Conservation (phyloP, 75 land plant genomes). For the Larix kaempferi region DNA sequence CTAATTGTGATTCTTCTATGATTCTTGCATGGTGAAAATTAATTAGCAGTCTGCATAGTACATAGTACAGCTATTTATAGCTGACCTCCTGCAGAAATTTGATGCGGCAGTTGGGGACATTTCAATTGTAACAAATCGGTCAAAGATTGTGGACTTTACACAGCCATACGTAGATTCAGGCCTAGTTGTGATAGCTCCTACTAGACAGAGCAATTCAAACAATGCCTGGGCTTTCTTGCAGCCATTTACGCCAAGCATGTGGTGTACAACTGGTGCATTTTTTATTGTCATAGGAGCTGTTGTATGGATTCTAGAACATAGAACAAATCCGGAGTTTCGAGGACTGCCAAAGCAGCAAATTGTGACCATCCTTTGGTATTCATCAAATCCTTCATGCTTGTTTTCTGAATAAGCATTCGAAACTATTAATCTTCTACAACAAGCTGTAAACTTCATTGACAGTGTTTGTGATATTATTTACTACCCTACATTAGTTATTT, state of each 20-base stretch:
- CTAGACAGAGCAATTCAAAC: conserved; percentile 26
- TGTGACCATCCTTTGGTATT: conserved; percentile 84
- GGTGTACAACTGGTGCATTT: conserved; percentile 80
- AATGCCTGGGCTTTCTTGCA: conserved; percentile 81
- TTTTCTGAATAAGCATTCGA: not conserved
- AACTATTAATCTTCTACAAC: not conserved
- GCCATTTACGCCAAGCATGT: conserved; percentile 87
- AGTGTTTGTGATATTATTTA: not conserved
- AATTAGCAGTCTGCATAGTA: not conserved
- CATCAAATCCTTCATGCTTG: not conserved
- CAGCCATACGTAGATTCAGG: conserved; percentile 71
- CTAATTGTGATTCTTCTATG: not conserved
- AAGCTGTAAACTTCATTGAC: not conserved
- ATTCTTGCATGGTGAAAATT: conserved; percentile 13
- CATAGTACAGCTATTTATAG: conserved; percentile 1
- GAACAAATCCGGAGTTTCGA: conserved; percentile 81
- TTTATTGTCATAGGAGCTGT: conserved; percentile 87
- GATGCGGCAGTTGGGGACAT: conserved; percentile 82
- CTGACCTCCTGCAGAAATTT: conserved; percentile 30
- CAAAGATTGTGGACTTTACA: conserved; percentile 72
- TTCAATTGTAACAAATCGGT: conserved; percentile 55
- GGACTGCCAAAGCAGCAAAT: conserved; percentile 87
- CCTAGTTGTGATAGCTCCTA: conserved; percentile 62
- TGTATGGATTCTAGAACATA: conserved; percentile 94
- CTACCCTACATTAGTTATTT: not conserved